phyloP scores from a whole-genome alignment of 2,329 filamentous ascomycete species.

The Fusarium nygamai region DNA sequence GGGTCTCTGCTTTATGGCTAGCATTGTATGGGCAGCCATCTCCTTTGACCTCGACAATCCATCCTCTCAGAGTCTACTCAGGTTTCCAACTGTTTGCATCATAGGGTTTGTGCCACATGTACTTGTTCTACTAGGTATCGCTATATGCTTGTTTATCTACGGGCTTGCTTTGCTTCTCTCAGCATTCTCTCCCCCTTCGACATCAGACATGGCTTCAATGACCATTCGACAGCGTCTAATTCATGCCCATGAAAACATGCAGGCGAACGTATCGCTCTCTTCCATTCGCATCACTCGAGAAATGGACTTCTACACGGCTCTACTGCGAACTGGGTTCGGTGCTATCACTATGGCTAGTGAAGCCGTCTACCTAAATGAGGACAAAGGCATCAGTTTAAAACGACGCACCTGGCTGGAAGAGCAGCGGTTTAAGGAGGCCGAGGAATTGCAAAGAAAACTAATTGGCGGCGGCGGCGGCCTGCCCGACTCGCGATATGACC shows the following conservation, averaged over 20 bases:
- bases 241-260: slow-evolving; percentile 86
- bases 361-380: slow-evolving; percentile 95
- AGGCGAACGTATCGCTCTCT: slow-evolving; percentile 87
- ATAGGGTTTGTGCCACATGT: slow-evolving; percentile 95
- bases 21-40: slow-evolving; percentile 80
- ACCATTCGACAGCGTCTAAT: slow-evolving; percentile 69
- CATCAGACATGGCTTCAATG: slow-evolving; percentile 43
- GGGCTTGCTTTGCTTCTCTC: slow-evolving; percentile 79
- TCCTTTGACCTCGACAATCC: slow-evolving; percentile 70
- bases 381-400: slow-evolving; percentile 76
- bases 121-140: slow-evolving; percentile 83
- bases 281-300: slow-evolving; percentile 82
- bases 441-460: slow-evolving; percentile 65
- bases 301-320: slow-evolving; percentile 95
- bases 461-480: slow-evolving; percentile 58
- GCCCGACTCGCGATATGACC: slow-evolving; percentile 60
- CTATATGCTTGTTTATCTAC: slow-evolving; percentile 81
- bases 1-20: slow-evolving; percentile 89
- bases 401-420: slow-evolving; percentile 92
- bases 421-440: slow-evolving; percentile 81
- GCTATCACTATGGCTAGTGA: slow-evolving; percentile 94
- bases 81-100: slow-evolving; percentile 94
- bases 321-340: slow-evolving; percentile 86
- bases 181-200: slow-evolving; percentile 55
- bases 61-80: slow-evolving; percentile 72